Conservation (phyloP, 208 protist species). For the Leishmania aethiopica region DNA sequence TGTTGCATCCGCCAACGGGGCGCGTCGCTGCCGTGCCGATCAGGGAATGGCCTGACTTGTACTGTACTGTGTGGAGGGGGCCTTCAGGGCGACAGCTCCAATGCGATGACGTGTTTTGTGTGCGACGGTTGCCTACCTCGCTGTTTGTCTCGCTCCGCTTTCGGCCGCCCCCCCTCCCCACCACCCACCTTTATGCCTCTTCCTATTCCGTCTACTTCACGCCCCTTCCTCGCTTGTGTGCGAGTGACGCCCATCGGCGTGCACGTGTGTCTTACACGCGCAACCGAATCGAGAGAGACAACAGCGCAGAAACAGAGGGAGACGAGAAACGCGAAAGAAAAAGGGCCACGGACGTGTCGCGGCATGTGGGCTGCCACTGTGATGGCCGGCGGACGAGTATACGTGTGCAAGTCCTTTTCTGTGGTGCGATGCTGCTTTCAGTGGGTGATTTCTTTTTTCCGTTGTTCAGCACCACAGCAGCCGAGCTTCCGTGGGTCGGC, state of each 20-base stretch:
- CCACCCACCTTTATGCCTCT: background rate
- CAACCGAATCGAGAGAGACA: background rate
- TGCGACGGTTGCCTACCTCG: too few species aligned
- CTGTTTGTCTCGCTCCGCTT: background rate
- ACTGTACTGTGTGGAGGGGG: background rate
- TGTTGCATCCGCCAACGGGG: background rate
- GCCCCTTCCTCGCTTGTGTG: background rate
- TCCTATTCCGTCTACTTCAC: background rate
- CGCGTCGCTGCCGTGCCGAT: background rate
- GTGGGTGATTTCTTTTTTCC: background rate
- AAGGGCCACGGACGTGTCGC: background rate
- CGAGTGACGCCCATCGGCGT: background rate
- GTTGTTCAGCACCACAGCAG: background rate
- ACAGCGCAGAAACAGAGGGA: background rate
- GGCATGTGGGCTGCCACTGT: background rate
- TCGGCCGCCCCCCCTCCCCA: too few species aligned
- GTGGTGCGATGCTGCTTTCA: background rate
- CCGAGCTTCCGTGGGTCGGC: background rate
- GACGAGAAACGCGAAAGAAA: background rate
- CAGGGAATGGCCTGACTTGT: background rate
- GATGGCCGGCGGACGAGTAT: background rate
- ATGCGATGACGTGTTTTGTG: background rate
- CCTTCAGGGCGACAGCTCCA: background rate
- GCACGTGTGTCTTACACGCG: background rate
- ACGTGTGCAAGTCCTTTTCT: background rate